A percentile compares a stretch with the other conserved stretches of the same genome.
Evolutionary conservation across 1,284 basidiomycete genomes (phyloP).

Genomic region (Trichosporon coremiiforme): DNA sequence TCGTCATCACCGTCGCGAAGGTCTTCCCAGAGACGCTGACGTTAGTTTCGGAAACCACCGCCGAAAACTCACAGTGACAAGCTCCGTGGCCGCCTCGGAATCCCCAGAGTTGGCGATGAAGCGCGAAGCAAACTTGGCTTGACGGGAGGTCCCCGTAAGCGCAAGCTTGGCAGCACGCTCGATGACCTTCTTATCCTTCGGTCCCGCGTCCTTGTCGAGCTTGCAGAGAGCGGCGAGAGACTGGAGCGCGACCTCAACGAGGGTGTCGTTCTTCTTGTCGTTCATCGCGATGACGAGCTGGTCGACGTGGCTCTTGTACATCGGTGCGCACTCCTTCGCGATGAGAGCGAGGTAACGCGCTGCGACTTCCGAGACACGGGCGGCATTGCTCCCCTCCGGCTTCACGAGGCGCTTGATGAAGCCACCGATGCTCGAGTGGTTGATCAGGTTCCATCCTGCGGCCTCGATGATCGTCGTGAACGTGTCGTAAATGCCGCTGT

Average conservation of each 20-base stretch:
- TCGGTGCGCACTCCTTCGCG: slow-evolving; percentile 74
- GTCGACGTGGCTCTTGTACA: slow-evolving; percentile 73
- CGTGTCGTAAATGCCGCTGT: slow-evolving; percentile 66
- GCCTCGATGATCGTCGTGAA: slow-evolving; percentile 73
- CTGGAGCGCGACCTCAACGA: slow-evolving; percentile 72
- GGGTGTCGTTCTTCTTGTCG: slow-evolving; percentile 64
- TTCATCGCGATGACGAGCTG: slow-evolving; percentile 72
- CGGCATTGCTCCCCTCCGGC: slow-evolving; percentile 28
- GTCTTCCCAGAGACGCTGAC: slow-evolving; percentile 57
- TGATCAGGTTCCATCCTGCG: slow-evolving; percentile 72
- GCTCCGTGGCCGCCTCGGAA: slow-evolving; percentile 61
- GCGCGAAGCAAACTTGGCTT: slow-evolving; percentile 86
- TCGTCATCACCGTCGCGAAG: slow-evolving; percentile 64
- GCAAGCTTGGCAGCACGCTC: slow-evolving; percentile 69
- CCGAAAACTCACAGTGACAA: slow-evolving; percentile 65
- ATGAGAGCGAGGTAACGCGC: slow-evolving; percentile 60
- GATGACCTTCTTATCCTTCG: slow-evolving; percentile 66
- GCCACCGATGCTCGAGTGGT: slow-evolving; percentile 79
- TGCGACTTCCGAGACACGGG: slow-evolving; percentile 33
- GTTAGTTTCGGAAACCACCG: slow-evolving; percentile 1
- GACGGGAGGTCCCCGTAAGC: slow-evolving; percentile 64
- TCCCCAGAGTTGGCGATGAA: slow-evolving; percentile 68
- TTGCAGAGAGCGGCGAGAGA: slow-evolving; percentile 70
- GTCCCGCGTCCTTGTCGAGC: slow-evolving; percentile 63
- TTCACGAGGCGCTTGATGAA: slow-evolving; percentile 66